Base-by-base conservation (phyloP, 1,284 basidiomycete genomes). In the Tilletia horrida region DNA sequence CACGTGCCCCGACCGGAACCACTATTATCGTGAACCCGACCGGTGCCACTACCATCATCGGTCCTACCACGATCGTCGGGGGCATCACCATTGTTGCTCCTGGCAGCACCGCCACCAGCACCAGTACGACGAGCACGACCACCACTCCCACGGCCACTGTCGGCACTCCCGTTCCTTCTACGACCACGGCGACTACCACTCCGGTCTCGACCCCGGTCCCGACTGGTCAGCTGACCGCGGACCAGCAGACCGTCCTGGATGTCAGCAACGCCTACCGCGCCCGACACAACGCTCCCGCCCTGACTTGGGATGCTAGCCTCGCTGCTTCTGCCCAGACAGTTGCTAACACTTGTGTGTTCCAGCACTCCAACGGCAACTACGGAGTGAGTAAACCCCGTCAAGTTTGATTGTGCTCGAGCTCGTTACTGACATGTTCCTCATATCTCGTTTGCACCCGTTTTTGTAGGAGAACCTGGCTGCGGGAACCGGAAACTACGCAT, bases 331-430 rank as follows among this genome's bases (percentile, higher is more conserved):
- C 61, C 23, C 40, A 63, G 61, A 27, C 40, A 44, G 61, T 29
- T 14, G 40, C 61, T 13, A 14, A 57, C 0, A 62, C 52, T 1
- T 76, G 74, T 64, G 47, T 67, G 23, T 76, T 65, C 48, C 9
- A 66, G 31, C 74, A 76, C 63, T 71, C 69, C 50, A 68, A 69
- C 68, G 71, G 71, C 40, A 64, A 68, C 2, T 72, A 74, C 59
- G 74, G 74, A 18, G 71, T 74, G 40, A 76, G 74, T 67, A 0
- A 8, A 35, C 14, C 18, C 31, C 27, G 8, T 1, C 29, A 31
- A n/a, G n/a, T 25, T 14, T 23, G 7, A 6, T 21, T 29, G n/a
- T 57, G n/a, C 18, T 16, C 23, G 3, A 2, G 18, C 14, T n/a
- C 8, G 2, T 9, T 7, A 27, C 52, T 23, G 14, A 23, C 23